Evolutionary conservation across 2,329 filamentous ascomycete genomes (phyloP).

Genomic region (Pyrenochaeta sp.): DNA sequence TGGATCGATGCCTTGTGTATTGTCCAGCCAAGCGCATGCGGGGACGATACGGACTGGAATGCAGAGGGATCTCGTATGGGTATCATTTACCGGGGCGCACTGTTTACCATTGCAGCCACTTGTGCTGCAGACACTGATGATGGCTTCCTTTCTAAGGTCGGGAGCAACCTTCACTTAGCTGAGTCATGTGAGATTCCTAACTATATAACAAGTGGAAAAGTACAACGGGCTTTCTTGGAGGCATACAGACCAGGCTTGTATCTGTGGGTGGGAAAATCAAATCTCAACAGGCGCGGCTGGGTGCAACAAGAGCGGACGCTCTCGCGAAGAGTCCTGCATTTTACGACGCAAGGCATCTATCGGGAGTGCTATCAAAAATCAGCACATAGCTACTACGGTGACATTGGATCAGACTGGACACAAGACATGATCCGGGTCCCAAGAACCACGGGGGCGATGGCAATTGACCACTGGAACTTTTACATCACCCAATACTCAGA

Average conservation of each 20-base stretch:
- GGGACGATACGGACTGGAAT: not conserved
- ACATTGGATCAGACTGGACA: not conserved
- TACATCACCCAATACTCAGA: not conserved
- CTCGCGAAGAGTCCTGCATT: slow-evolving; percentile 4
- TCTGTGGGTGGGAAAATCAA: not conserved
- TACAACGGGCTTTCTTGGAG: not conserved
- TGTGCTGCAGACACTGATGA: not conserved
- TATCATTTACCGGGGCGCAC: slow-evolving; percentile 2
- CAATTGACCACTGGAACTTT: not conserved
- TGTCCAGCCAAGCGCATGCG: slow-evolving; percentile 1
- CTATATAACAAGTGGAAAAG: no score
- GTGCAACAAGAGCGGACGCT: slow-evolving; percentile 2
- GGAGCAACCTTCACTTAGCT: not conserved
- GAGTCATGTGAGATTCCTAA: not conserved
- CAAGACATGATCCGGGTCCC: not conserved
- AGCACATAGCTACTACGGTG: not conserved
- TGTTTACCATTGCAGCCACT: slow-evolving; percentile 2
- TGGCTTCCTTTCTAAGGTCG: slow-evolving; percentile 3
- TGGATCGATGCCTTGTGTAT: slow-evolving; percentile 18
- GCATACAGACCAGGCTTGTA: not conserved
- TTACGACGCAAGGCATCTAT: not conserved
- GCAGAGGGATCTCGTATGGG: slow-evolving; percentile 5
- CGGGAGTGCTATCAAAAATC: not conserved
- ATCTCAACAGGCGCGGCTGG: slow-evolving; percentile 3
- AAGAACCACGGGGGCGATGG: not conserved